Evolutionary conservation across 345 rosid genomes (phyloP), one percentile per base, ranked within the genome.

Genomic region (Isatis tinctoria): DNA sequence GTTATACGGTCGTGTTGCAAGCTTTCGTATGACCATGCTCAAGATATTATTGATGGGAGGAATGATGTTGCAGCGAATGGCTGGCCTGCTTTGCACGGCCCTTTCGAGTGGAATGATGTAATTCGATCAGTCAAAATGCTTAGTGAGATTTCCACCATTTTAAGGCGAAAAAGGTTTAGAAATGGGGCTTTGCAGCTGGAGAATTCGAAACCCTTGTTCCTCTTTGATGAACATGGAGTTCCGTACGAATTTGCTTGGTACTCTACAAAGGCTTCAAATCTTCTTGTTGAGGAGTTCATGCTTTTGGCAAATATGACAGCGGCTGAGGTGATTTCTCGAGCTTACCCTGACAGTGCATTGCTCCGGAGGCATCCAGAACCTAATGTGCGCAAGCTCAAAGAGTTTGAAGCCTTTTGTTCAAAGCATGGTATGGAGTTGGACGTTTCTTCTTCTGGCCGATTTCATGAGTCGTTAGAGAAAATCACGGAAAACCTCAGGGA

Each of bases 261-360:
- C 44, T 83, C 73, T 52, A 66, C 44, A 64, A 83, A 68, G 60
- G 87, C 81, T 69, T 91, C 93, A 2, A 85, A 84, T 67, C 82
- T 84, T 74, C 83, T 94, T 32, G 90, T 94, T 48, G 97, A 90
- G 87, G 98, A 94, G 84, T 88, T 94, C 62, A 91, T 94, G 97
- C 95, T 94, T 72, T 81, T 94, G 82, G 98, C 98, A 10, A 94
- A 90, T 68, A 79, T 54, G 63, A 91, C 98, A 12, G 90, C 90
- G 11, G 98, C 98, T 66, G 96, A 94, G 82, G 83, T 94, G 76
- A 87, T 87, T 68, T 84, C 87, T 52, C 85, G 89, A 83, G 92
- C 93, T 79, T 91, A 86, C 81, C 98, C 96, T 11, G 84, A 87
- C 69, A 54, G 79, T 40, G 87, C 98, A 35, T 69, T 94, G 73